Conservation (phyloP, 2,329 filamentous ascomycete species). For the Scytalidium lignicola region DNA sequence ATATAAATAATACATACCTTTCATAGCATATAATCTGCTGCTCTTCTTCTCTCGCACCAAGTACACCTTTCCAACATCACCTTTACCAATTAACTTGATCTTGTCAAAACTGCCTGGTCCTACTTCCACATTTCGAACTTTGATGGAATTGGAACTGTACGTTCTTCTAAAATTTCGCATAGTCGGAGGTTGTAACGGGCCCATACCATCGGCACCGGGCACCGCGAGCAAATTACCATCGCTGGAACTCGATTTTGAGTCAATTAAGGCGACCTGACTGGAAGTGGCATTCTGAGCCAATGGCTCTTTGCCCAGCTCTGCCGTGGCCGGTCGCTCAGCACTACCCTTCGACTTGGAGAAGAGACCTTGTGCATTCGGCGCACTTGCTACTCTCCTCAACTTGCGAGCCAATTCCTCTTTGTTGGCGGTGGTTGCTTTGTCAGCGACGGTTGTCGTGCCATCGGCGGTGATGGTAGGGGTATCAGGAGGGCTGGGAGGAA, state of each 20-base stretch:
- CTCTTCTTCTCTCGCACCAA: constrained; percentile 98
- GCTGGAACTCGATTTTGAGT: constrained; percentile 36
- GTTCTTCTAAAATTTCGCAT: constrained; percentile 80
- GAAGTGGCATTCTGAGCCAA: constrained; percentile 53
- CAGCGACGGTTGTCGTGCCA: constrained; percentile 58
- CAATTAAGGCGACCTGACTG: constrained; percentile 40
- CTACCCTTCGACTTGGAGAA: constrained; percentile 59
- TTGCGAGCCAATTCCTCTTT: constrained; percentile 95
- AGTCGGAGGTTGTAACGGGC: constrained; percentile 61
- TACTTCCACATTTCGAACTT: constrained; percentile 94
- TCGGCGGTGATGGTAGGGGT: constrained; percentile 75
- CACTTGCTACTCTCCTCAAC: constrained; percentile 87
- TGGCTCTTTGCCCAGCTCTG: constrained; percentile 81
- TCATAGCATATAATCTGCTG: constrained; percentile 93
- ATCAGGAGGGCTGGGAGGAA: constrained; percentile 87
- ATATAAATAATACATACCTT: constrained; percentile 62
- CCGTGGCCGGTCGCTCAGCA: constrained; percentile 71
- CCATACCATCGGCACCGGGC: constrained; percentile 46
- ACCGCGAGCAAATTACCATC: constrained; percentile 31
- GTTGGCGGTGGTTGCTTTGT: constrained; percentile 65
- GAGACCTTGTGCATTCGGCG: constrained; percentile 91
- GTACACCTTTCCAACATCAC: constrained; percentile 97
- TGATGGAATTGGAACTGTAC: constrained; percentile 99
- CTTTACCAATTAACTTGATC: constrained; percentile 98
- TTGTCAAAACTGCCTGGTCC: constrained; percentile 96